Conservation (phyloP, 148 eudicot genomes). For the Dianthus caryophyllus region DNA sequence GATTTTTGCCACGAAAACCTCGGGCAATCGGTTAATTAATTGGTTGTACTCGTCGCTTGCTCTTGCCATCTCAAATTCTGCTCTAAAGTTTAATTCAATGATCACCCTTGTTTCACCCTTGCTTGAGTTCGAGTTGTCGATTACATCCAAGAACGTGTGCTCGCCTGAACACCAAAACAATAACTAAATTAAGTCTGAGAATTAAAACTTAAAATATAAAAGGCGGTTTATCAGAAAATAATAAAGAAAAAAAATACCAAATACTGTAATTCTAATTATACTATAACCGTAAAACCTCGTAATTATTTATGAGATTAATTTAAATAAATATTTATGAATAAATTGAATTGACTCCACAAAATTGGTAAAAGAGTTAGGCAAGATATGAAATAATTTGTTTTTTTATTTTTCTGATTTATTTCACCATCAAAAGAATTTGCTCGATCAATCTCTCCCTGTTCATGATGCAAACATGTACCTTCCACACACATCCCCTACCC, state of each 20-base stretch:
- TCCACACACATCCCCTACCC: constrained; percentile 11
- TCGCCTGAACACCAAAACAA: constrained; percentile 41
- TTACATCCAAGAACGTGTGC: constrained; percentile 71
- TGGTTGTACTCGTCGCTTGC: constrained; percentile 79
- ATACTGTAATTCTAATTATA: not conserved
- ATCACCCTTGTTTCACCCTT: constrained; percentile 61
- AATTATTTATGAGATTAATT: not conserved
- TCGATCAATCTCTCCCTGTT: not conserved
- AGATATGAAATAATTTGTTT: not conserved
- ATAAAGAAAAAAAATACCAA: too few species aligned
- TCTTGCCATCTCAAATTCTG: constrained; percentile 76
- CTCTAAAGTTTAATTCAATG: constrained; percentile 69
- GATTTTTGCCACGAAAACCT: constrained; percentile 69
- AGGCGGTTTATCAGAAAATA: too few species aligned
- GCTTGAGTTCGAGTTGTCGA: constrained; percentile 46
- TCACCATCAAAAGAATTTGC: constrained; percentile 1
- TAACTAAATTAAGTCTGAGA: not conserved
- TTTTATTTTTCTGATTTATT: not conserved
- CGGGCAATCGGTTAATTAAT: constrained; percentile 55
- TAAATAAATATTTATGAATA: too few species aligned
- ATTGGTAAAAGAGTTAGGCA: not conserved
- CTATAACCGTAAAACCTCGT: not conserved
- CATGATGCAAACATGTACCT: constrained; percentile 4
- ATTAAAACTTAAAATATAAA: too few species aligned
- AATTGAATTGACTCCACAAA: not conserved